A percentile compares a stretch with the other conserved stretches of the same genome.
phyloP scores from a whole-genome alignment of 2,329 filamentous ascomycete genomes.

The Lachnellula occidentalis region DNA sequence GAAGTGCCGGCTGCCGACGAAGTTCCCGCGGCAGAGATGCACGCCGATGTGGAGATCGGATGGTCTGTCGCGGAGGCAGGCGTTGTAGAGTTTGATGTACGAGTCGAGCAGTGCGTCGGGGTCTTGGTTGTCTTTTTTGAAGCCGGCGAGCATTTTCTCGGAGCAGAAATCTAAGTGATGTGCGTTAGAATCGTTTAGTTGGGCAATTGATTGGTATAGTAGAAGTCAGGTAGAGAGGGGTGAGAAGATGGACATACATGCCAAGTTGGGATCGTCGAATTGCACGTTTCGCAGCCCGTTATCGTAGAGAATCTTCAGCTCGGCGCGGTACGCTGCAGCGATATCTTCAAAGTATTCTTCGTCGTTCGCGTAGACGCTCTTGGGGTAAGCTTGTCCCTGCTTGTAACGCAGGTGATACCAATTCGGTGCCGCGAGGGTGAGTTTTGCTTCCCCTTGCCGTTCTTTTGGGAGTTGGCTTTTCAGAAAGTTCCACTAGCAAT shows the following conservation, averaged over 20 bases:
- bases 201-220: background rate
- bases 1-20: slow-evolving; percentile 62
- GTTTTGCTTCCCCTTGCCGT: slow-evolving; percentile 61
- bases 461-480: slow-evolving; percentile 56
- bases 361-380: slow-evolving; percentile 47
- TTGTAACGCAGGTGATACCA: slow-evolving; percentile 64
- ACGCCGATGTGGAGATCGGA: slow-evolving; percentile 71
- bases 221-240: background rate
- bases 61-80: slow-evolving; percentile 57
- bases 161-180: slow-evolving; percentile 67
- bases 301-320: slow-evolving; percentile 48
- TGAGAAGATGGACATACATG: slow-evolving; percentile 47
- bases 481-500: slow-evolving; percentile 42
- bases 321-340: slow-evolving; percentile 46
- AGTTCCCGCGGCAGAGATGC: slow-evolving; percentile 67
- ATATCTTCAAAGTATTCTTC: slow-evolving; percentile 51
- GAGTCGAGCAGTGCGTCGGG: slow-evolving; percentile 67
- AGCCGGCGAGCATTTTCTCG: slow-evolving; percentile 64
- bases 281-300: slow-evolving; percentile 50
- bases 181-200: too few relatives aligned
- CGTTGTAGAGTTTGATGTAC: slow-evolving; percentile 74
- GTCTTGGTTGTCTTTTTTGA: slow-evolving; percentile 51
- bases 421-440: slow-evolving; percentile 61
- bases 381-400: slow-evolving; percentile 46
- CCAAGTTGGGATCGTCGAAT: slow-evolving; percentile 54